Evolutionary conservation across 2,329 filamentous ascomycete genomes (phyloP), one percentile per base, ranked within the genome.

Genomic region (Sporothrix euskadiensis): DNA sequence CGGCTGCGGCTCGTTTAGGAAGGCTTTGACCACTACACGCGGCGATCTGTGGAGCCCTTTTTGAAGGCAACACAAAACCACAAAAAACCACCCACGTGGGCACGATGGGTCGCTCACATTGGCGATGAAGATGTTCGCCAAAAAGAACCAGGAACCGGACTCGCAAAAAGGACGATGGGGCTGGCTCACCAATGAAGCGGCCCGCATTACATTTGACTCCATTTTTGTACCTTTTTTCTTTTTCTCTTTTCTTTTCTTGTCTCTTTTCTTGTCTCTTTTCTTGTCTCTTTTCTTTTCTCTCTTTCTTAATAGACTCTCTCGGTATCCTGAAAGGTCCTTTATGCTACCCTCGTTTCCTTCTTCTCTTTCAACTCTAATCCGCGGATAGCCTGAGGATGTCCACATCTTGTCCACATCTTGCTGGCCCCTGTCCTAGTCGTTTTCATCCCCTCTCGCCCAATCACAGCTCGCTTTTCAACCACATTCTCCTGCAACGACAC

Each of bases 281-380:
- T n/a, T n/a, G n/a, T n/a, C n/a, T n/a, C n/a, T n/a, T n/a, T n/a
- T 30, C 32, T 30, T 22, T 39, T 47, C 14, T 71, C 35, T 14
- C 16, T 39, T 54, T 69, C 22, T 1, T 26, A 26, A 1, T 26
- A 26, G 26, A 26, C 26, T n/a, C 44, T 54, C 44, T 54, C 66
- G 52, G 52, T 49, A 66, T 66, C 39, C 61, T 66, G 39, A 66
- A 47, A 44, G 39, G 61, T 47, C 39, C 61, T 66, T 63, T 66
- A 63, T 32, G 19, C 59, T 14, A 65, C 61, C n/a, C 39, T 10
- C 22, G n/a, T 7, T 49, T 4, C 9, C 32, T 2, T 19, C 52
- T 7, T 49, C 4, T 19, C 32, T 2, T 19, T 2, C 19, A 10
- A 41, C 35, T 63, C 16, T 12, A 39, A 65, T 44, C 12, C 61